Evolutionary conservation across 805 yeast species (phyloP).

Genomic region (Candida ficus): DNA sequence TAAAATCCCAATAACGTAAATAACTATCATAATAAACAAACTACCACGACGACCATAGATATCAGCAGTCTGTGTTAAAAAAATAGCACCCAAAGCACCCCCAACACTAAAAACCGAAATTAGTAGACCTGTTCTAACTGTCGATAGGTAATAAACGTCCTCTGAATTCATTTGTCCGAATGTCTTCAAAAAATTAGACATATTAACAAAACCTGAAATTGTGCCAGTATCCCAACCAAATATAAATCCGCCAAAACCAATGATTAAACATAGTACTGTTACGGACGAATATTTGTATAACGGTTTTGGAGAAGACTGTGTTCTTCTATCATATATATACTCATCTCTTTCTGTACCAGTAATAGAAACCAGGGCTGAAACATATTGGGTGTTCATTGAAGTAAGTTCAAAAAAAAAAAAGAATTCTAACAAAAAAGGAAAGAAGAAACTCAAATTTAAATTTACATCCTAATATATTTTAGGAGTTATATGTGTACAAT

Average conservation of each 20-base stretch:
- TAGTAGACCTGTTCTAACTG: conserved; percentile 51
- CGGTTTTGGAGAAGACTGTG: too few species aligned
- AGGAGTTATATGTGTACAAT: too few species aligned
- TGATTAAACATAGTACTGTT: conserved; percentile 36
- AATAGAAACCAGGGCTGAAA: too few species aligned
- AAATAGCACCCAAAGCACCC: conserved; percentile 68
- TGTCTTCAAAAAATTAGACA: conserved; percentile 46
- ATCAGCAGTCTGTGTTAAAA: conserved; percentile 56
- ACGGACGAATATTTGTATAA: too few species aligned
- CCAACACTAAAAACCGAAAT: conserved; percentile 66
- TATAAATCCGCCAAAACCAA: conserved; percentile 74
- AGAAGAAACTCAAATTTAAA: too few species aligned
- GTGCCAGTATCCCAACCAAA: conserved; percentile 84
- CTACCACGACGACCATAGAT: conserved; percentile 62
- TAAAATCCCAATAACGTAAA: conserved; percentile 62
- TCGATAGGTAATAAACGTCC: conserved; percentile 44
- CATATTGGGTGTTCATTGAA: too few species aligned
- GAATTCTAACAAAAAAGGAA: too few species aligned
- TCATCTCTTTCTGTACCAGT: too few species aligned
- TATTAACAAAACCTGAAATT: conserved; percentile 64
- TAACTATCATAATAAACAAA: conserved; percentile 53
- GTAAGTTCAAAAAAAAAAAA: too few species aligned
- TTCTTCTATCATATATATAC: too few species aligned
- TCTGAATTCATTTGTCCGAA: conserved; percentile 44
- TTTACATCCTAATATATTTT: too few species aligned